These are phyloP conservation scores for Epichloe glyceriae DNA, from an alignment of 2,329 filamentous ascomycete species.

Conservation along the genomic window DNA sequence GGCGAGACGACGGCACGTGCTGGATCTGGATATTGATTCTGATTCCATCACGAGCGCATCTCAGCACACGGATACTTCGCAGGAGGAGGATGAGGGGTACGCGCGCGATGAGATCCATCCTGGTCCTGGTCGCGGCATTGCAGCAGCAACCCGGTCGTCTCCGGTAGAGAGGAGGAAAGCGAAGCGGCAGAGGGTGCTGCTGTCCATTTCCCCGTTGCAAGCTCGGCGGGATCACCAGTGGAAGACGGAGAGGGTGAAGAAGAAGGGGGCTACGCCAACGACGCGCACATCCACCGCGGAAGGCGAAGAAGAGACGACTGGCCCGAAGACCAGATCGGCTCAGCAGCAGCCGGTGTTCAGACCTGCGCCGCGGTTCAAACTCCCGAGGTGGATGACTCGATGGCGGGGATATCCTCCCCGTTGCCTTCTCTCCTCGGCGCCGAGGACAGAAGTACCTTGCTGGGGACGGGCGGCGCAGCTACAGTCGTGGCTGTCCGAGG, in stretches of 20 bases:
- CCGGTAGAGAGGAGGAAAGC: constrained; percentile 8
- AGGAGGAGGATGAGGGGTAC: background rate
- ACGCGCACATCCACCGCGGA: background rate
- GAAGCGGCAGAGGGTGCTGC: constrained; percentile 7
- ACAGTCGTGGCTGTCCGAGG: constrained; percentile 28
- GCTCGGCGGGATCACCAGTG: constrained; percentile 6
- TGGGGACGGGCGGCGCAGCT: constrained; percentile 26
- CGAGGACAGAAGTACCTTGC: constrained; percentile 22
- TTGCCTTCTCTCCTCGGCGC: constrained; percentile 24
- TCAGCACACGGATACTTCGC: background rate
- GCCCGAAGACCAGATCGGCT: background rate
- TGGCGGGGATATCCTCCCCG: constrained; percentile 12
- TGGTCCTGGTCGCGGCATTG: too few species aligned
- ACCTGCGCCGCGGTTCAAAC: constrained; percentile 27
- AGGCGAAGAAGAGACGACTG: background rate
- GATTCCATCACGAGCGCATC: background rate
- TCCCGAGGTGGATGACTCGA: constrained; percentile 12
- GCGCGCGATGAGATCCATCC: background rate
- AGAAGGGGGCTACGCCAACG: too few species aligned
- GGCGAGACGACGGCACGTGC: background rate
- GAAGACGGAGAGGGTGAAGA: background rate
- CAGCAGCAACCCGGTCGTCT: background rate
- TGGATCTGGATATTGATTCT: background rate
- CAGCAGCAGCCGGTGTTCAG: constrained; percentile 26
- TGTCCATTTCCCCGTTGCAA: constrained; percentile 12